These are phyloP conservation scores for Kregervanrija pseudodelftensis DNA, from an alignment of 805 yeast genomes.

Conservation along the genomic window DNA sequence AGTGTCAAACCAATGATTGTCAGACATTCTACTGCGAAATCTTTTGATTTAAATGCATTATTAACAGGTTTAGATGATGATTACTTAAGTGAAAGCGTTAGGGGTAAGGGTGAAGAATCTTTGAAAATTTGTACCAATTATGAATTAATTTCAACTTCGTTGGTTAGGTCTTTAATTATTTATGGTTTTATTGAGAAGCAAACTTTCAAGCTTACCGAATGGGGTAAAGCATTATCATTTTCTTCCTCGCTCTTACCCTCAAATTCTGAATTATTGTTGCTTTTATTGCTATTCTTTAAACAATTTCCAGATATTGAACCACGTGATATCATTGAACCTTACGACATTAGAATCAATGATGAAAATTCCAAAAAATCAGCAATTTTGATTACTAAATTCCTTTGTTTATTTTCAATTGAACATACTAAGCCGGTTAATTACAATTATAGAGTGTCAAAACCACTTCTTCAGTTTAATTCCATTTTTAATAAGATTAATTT, in stretches of 20 bases:
- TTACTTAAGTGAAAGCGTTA: constrained; percentile 17
- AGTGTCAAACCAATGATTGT: constrained; percentile 29
- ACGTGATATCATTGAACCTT: constrained; percentile 32
- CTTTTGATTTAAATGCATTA: constrained; percentile 27
- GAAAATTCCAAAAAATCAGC: constrained; percentile 31
- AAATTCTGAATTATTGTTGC: constrained; percentile 34
- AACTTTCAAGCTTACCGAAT: constrained; percentile 37
- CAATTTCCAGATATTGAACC: constrained; percentile 26
- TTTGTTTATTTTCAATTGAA: constrained; percentile 37
- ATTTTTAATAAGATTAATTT: constrained; percentile 46
- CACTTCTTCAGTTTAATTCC: constrained; percentile 60
- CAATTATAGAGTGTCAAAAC: constrained; percentile 65
- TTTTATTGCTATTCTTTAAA: constrained; percentile 39
- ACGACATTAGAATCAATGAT: constrained; percentile 29
- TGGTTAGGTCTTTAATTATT: constrained; percentile 46
- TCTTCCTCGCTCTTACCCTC: constrained; percentile 20
- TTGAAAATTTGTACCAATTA: constrained; percentile 33
- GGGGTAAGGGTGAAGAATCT: constrained; percentile 1
- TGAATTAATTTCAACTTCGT: constrained; percentile 52
- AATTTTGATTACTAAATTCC: constrained; percentile 40
- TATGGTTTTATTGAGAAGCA: constrained; percentile 38
- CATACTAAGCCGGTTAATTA: constrained; percentile 47
- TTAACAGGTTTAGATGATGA: constrained; percentile 25
- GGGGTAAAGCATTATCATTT: constrained; percentile 44
- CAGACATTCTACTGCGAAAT: constrained; percentile 25